Base-by-base conservation (phyloP, 2,329 filamentous ascomycete genomes). In the Alternaria ethzedia region DNA sequence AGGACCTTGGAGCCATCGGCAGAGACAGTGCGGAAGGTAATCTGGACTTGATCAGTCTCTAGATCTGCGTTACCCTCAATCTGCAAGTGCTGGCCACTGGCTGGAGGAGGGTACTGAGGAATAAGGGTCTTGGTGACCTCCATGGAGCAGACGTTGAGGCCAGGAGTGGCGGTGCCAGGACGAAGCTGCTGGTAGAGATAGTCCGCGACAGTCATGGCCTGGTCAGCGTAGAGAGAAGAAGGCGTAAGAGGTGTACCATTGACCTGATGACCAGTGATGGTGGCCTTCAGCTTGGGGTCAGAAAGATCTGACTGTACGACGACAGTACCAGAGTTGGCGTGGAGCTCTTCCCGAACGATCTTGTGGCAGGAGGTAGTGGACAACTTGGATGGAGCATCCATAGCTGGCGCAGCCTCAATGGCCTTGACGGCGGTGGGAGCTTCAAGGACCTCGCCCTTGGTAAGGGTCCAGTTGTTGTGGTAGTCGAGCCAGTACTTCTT, bases 401-500 rank as follows among this genome's bases (percentile, higher is more conserved):
- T 67, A 50, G 82, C 80, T 26, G 75, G 79, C 12, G 83, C 74
- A 9, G 83, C 74, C 43, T 80, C 77, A 45, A 75, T 77, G 10
- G 75, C 74, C 68, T 81, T 81, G 59, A 63, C 55, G 47, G 81
- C 71, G 32, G 82, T 74, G 52, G 81, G 76, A 59, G 77, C 77
- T 58, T 78, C 75, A 43, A 80, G 82, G 43, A 82, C 85, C 67
- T 91, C 87, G 60, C 84, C 89, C 83, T 94, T 94, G 64, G 86
- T 88, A 41, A 93, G 80, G 30, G 84, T 87, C 88, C 90, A 94
- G 78, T 93, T 89, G 65, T 91, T 90, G 65, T 85, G 83, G 77
- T 91, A 91, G 74, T 88, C 87, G 15, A 91, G 84, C 89, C 89
- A 91, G 79, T 92, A 92, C 69, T 87, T 88, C 83, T 92, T 92